Evolutionary conservation across 176 grass and related monocot species (phyloP).

Genomic region (Aegilops bicornis): DNA sequence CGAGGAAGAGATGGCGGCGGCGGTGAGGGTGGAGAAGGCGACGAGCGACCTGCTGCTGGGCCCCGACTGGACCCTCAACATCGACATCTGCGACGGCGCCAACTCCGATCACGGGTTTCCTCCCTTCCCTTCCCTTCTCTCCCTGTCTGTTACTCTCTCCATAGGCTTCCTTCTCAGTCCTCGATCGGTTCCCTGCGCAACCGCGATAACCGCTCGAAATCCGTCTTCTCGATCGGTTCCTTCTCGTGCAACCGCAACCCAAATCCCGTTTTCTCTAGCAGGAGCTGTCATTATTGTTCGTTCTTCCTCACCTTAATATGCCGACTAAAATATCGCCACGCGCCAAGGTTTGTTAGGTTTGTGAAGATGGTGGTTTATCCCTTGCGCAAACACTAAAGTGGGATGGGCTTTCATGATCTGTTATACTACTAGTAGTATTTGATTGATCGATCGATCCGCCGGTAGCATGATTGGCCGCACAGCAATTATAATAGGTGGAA

Average conservation of each 20-base stretch:
- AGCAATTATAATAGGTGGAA: too few species aligned
- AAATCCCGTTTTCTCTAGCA: not conserved
- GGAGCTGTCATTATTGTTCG: not conserved
- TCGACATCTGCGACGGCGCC: constrained; percentile 83
- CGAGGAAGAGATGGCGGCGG: constrained; percentile 14
- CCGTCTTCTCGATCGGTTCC: too few species aligned
- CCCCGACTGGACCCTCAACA: constrained; percentile 92
- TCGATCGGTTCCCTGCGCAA: constrained; percentile 11
- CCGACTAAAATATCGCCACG: not conserved
- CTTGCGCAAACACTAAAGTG: not conserved
- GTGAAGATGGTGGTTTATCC: not conserved
- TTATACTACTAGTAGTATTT: too few species aligned
- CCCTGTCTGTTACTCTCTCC: not conserved
- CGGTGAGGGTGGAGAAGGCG: constrained; percentile 83
- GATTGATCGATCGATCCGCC: too few species aligned
- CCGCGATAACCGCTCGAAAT: not conserved
- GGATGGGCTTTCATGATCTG: too few species aligned
- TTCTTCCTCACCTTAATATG: not conserved
- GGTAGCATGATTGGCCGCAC: too few species aligned
- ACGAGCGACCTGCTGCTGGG: constrained; percentile 86
- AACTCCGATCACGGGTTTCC: constrained; percentile 60
- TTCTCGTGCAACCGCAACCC: too few species aligned
- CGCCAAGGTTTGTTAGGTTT: not conserved
- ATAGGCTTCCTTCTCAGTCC: not conserved
- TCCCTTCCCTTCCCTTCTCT: not conserved